Evolutionary conservation across 495 filamentous ascomycete species (phyloP).

Genomic region (Neurospora discreta): DNA sequence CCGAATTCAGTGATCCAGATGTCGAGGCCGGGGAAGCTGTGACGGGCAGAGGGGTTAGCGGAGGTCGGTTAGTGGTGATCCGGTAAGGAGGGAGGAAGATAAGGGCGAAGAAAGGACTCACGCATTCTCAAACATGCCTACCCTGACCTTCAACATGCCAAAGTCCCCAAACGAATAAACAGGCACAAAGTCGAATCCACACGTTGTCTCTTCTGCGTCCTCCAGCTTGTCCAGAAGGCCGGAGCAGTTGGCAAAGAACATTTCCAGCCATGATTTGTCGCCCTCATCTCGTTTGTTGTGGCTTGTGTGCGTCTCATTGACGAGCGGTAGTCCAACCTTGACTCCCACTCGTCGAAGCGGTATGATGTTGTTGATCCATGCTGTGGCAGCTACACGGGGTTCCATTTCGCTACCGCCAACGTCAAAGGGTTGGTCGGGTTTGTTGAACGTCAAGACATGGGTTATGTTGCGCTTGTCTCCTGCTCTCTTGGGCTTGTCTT

Average conservation of each 20-base stretch:
- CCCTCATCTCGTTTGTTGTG: background rate
- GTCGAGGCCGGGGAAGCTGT: constrained; percentile 32
- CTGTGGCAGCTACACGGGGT: constrained; percentile 37
- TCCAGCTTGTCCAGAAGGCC: constrained; percentile 7
- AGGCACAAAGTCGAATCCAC: constrained; percentile 52
- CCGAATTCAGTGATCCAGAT: constrained; percentile 55
- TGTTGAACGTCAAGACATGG: constrained; percentile 53
- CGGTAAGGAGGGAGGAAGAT: too few species aligned
- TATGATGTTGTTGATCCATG: constrained; percentile 47
- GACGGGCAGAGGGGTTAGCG: too few species aligned
- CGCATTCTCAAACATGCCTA: constrained; percentile 17
- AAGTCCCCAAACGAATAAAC: constrained; percentile 58
- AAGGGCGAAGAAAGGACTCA: too few species aligned
- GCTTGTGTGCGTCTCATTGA: constrained; percentile 32
- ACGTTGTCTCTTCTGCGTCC: constrained; percentile 17
- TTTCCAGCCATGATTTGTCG: constrained; percentile 35
- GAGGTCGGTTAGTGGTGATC: too few species aligned
- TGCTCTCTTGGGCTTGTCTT: background rate
- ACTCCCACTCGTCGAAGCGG: constrained; percentile 41
- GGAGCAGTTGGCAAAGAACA: constrained; percentile 39
- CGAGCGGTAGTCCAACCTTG: constrained; percentile 39
- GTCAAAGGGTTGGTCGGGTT: constrained; percentile 40
- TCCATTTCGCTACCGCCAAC: constrained; percentile 43
- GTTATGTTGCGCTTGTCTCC: constrained; percentile 28
- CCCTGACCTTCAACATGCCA: constrained; percentile 35